A percentile compares a stretch with the other conserved stretches of the same genome.
phyloP scores from a whole-genome alignment of 345 rosid species.

The Eucalyptus rudis region DNA sequence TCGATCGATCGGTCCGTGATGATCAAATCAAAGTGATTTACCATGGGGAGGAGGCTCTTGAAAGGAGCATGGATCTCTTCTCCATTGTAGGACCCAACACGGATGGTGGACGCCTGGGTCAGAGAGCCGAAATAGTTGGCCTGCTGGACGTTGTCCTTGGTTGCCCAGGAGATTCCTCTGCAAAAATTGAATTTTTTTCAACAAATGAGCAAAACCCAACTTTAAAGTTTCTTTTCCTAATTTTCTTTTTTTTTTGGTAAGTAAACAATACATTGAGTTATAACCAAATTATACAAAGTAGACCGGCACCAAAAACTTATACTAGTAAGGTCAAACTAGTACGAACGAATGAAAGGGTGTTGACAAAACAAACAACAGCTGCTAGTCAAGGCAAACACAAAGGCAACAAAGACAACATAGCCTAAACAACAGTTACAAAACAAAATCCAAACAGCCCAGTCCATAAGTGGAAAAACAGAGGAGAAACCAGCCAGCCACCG shows the following conservation, averaged over 20 bases:
- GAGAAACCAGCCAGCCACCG: no score
- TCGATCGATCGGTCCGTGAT: background rate
- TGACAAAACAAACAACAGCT: no score
- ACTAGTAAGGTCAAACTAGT: no score
- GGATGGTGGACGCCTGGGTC: conserved; percentile 81
- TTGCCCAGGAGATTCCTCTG: conserved; percentile 74
- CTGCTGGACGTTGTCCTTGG: conserved; percentile 94
- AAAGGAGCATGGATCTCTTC: conserved; percentile 98
- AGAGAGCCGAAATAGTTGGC: conserved; percentile 96
- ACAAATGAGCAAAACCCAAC: background rate
- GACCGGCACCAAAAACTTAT: no score
- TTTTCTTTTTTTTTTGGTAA: background rate
- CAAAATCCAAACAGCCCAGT: no score
- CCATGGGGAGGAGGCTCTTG: conserved; percentile 96
- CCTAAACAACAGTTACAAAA: no score
- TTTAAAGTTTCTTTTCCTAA: background rate
- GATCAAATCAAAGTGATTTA: conserved; percentile 1
- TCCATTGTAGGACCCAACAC: conserved; percentile 95
- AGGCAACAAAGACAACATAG: no score
- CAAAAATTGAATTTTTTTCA: background rate
- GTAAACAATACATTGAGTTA: no score
- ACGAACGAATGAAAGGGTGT: accelerated
- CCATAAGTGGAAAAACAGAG: no score
- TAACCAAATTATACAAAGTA: no score
- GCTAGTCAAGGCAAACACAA: no score